Base-by-base conservation (phyloP, 2,329 filamentous ascomycete species). In the Scedosporium boydii region DNA sequence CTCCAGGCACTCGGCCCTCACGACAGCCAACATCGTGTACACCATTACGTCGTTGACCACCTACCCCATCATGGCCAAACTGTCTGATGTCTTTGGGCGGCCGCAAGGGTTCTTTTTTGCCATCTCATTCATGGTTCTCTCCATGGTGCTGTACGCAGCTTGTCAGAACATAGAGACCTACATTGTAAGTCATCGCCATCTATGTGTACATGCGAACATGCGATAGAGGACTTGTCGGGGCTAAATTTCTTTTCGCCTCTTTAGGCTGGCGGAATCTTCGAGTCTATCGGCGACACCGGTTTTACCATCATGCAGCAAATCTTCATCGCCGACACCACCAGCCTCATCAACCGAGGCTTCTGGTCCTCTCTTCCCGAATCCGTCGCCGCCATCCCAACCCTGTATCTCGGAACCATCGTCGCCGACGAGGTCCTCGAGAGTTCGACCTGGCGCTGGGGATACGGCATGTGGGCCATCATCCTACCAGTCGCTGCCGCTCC, bases 271-370 rank as follows among this genome's bases (percentile, higher is more conserved):
- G 78, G 82, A 58, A 81, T 87, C 7, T 84, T 87, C 63, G 86
- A 87, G 66, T 79, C 79, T n/a, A 79, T 84, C 51, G 85, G 85
- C n/a, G 70, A 69, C 10, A 71, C 70, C 0, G 70, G 70, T 16
- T 74, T 71, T 60, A 66, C 65, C 12, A 71, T 74, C 14, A 73
- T 70, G 65, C 70, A 74, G 58, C 71, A 74, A 58, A 69, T 88
- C 23, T 84, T 88, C 68, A 83, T 85, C 63, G 82, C 85, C 38
- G 86, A 88, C 66, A 84, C 82, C 1, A 84, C 84, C 9, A 79
- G 77, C 51, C 74, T 87, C 34, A 76, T 82, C 66, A 85, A 87
- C 69, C 80, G 86, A 67, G 85, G 82, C 26, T 75, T 88, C 55
- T 77, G 86, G 66, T 81, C 83, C 3, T 79, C 81, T 38, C 79